Percentiles rank a stretch among this genome's conserved stretches.
These are phyloP conservation scores for Geosmithia putterillii DNA, from an alignment of 2,329 filamentous ascomycete species.

Conservation along the genomic window DNA sequence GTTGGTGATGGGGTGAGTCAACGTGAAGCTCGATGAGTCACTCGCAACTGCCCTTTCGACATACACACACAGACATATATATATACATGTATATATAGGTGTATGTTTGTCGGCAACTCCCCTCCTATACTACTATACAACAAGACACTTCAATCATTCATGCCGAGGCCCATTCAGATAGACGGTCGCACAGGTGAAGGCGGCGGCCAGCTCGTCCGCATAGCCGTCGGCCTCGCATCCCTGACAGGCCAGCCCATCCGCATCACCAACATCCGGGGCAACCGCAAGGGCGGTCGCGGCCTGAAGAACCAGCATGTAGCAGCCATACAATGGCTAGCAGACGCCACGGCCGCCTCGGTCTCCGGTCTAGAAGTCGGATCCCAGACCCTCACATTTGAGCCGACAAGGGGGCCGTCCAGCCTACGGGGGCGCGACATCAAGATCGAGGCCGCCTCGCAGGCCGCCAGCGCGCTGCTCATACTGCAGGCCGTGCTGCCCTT, in stretches of 20 bases:
- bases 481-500: constrained; percentile 50
- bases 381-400: constrained; percentile 33
- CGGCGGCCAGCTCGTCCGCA: constrained; percentile 47
- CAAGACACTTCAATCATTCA: not conserved
- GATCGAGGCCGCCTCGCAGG: constrained; percentile 34
- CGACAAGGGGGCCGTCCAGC: constrained; percentile 22
- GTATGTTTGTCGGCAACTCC: too few relatives aligned
- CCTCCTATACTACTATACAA: too few relatives aligned
- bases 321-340: constrained; percentile 39
- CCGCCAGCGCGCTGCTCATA: constrained; percentile 43
- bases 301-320: constrained; percentile 50
- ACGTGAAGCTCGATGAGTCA: too few relatives aligned
- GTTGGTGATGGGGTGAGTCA: too few relatives aligned
- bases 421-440: constrained; percentile 29
- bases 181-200: constrained; percentile 49
- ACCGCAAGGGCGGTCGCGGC: constrained; percentile 19
- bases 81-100: too few relatives aligned
- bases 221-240: constrained; percentile 43
- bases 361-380: constrained; percentile 39
- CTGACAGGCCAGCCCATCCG: constrained; percentile 39
- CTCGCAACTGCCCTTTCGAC: too few relatives aligned
- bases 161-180: constrained; percentile 27
- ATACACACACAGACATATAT: too few relatives aligned
- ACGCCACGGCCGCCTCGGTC: constrained; percentile 36
- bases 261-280: constrained; percentile 43